Base-by-base conservation (phyloP, 2,329 filamentous ascomycete species). In the Cercospora zeina region DNA sequence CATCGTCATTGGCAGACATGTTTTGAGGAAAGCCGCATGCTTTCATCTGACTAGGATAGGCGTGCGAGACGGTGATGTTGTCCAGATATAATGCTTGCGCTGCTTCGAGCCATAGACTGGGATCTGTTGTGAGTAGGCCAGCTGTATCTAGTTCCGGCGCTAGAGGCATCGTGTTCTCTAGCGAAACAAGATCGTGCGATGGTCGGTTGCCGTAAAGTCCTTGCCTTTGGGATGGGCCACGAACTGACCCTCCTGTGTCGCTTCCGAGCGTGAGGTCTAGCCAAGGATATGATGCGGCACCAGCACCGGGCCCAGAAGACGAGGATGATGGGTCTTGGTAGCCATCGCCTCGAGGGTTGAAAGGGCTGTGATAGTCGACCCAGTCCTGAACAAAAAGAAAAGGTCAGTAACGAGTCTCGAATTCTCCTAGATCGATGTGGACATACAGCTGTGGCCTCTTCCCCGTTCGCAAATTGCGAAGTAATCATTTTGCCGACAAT, bases 191-290 rank as follows among this genome's bases (percentile, higher is more conserved):
- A 2, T 77, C 78, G 51, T 79, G 76, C 0, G 78, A 79, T 2
- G 82, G 82, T 4, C 82, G 71, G 57, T 83, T 82, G 2, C 81
- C 80, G 59, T 79, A 84, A 3, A 81, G 67, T 3, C 81, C 82
- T 66, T 83, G 79, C 0, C 79, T 77, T 55, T 79, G 74, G 0
- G 78, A 73, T 0, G 82, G 82, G 5, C 75, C 75, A 16, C 82
- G 78, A 39, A 84, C 80, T 27, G 77, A 78, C 47, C 82, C 80
- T 37, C 80, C 80, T 7, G 80, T 82, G 59, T 82, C 81, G 33
- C 76, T 79, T 3, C 81, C 81, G 4, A 84, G 69, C 0, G 79
- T 76, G 36, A 83, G 68, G 59, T 84, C 81, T 2, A 84, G 71
- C 80, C 79, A 83, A 0, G 73, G 63, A 60, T 82, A 83, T 36